A percentile compares a stretch with the other conserved stretches of the same genome.
phyloP scores from a whole-genome alignment of 768 basidiomycete genomes.

The Phylloporus rhodoxanthus region DNA sequence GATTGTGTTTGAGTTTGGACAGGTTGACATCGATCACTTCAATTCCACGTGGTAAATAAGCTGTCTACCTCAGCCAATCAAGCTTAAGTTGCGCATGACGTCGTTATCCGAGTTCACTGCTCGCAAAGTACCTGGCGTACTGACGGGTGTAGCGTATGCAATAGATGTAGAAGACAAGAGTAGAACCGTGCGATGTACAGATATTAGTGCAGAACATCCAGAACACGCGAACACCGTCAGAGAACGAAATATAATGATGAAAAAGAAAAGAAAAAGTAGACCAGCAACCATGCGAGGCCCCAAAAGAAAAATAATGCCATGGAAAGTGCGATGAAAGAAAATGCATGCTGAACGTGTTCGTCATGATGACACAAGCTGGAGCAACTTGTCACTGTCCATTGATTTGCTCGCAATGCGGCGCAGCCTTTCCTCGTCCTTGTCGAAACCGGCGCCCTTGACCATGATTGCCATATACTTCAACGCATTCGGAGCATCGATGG shows the following conservation, averaged over 20 bases:
- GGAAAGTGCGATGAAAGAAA: conserved; percentile 1
- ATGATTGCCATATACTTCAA: conserved; percentile 70
- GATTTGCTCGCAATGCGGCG: conserved; percentile 57
- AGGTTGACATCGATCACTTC: not conserved
- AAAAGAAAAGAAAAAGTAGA: conserved; percentile 5
- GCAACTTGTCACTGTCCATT: conserved; percentile 52
- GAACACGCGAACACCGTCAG: conserved; percentile 23
- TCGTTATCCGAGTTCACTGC: conserved; percentile 19
- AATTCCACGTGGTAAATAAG: not conserved
- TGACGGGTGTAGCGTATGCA: conserved; percentile 21
- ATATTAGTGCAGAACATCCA: conserved; percentile 28
- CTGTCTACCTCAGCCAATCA: not conserved
- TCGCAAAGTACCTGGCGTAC: conserved; percentile 20
- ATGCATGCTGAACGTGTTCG: conserved; percentile 11
- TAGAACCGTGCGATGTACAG: conserved; percentile 21
- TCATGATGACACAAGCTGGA: conserved; percentile 47
- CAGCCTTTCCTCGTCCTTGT: conserved; percentile 50
- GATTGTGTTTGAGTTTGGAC: not conserved
- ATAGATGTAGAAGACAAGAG: conserved; percentile 18
- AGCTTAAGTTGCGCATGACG: no score
- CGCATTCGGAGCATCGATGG: conserved; percentile 86
- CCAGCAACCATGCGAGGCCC: conserved; percentile 14
- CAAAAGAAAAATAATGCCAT: conserved; percentile 10
- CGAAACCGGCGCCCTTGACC: conserved; percentile 61
- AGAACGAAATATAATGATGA: conserved; percentile 16